Base-by-base conservation (phyloP, 768 basidiomycete genomes). In the Lentinula lateritia region DNA sequence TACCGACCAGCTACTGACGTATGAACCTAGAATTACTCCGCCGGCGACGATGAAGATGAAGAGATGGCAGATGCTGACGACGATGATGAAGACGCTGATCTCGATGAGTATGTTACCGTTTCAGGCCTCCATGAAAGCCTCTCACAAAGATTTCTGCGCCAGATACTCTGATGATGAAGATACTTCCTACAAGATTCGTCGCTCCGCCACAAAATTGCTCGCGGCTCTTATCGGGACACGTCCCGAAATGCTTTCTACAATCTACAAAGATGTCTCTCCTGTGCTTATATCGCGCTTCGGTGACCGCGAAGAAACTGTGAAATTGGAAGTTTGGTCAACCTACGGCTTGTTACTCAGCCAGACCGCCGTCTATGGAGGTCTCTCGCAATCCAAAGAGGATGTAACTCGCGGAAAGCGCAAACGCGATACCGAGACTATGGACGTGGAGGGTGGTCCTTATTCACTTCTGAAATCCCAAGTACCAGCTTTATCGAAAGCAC, bases 161-260 rank as follows among this genome's bases (percentile, higher is more conserved):
- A 95, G 93, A 64, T 98, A 97, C 72, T 94, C 93, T 6, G 97
- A 99, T 67, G 97, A 99, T 61, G 97, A 98, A 72, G 97, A 99
- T 69, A 92, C 91, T 10, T 98, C 96, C 0, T 98, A 97, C 83
- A 98, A 98, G 74, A 93, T 97, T 61, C 89, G 97, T 65, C 87
- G 97, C 50, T 89, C 93, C 6, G 89, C 97, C 6, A 93, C 95
- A 16, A 98, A 98, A 71, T 78, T 98, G 3, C 80, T 98, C 15
- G 78, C 88, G 34, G 90, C 92, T 6, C 78, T 97, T 52, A 88
- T 98, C 61, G 86, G 84, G 12, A 98, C 96, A 1, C 91, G 95
- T 28, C 93, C 95, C 0, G 97, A 98, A 69, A 81, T 94, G 2
- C 81, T 98, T 20, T 74, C 79, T 13, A 76, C 86, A 2, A 81